Evolutionary conservation across 768 basidiomycete genomes (phyloP), one percentile per base, ranked within the genome.

Genomic region (Lentinula sp.): DNA sequence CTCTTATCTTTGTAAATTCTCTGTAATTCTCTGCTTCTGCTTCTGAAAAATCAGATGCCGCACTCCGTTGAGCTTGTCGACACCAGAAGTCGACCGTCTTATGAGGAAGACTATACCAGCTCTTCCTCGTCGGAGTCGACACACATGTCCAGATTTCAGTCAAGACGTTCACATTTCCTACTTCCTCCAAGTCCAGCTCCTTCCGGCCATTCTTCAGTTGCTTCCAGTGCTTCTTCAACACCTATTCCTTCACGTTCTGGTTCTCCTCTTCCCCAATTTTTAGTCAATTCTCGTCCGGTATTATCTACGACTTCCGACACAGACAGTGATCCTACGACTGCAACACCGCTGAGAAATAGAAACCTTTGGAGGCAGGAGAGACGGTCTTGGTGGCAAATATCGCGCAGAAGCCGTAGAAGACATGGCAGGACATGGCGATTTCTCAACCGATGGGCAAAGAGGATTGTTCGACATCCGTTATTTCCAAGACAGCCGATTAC

Each of bases 401-500:
- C 79, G 18, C 78, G 77, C 45, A 77, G 86, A 53, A 77, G 86
- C 45, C 79, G 85, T 63, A 80, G 77, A 64, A 73, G 83, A 66
- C 76, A 79, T 42, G 74, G 79, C 55, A 74, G 76, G 57, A 66
- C 79, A 39, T 67, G 81, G 57, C 79, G 87, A 64, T 71, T 77
- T 15, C 60, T 85, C 60, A 86, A 83, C 70, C 79, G 84, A 66
- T 79, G 79, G 68, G 69, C 83, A 45, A 77, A 85, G 60, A 76
- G 78, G 57, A 65, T 90, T 23, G 71, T 91, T 33, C 80, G 87
- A 62, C 87, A 88, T 72, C 90, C 88, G 15, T 80, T 89, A 72
- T 87, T 91, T 70, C 91, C 91, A 57, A 84, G 82, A 64, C 90
- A 90, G 63, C 91, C 91, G 10, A 78, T 89, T 65, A 89, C 90